phyloP scores from a whole-genome alignment of 2,329 filamentous ascomycete genomes.

The Hymenoscyphus fructigenus region DNA sequence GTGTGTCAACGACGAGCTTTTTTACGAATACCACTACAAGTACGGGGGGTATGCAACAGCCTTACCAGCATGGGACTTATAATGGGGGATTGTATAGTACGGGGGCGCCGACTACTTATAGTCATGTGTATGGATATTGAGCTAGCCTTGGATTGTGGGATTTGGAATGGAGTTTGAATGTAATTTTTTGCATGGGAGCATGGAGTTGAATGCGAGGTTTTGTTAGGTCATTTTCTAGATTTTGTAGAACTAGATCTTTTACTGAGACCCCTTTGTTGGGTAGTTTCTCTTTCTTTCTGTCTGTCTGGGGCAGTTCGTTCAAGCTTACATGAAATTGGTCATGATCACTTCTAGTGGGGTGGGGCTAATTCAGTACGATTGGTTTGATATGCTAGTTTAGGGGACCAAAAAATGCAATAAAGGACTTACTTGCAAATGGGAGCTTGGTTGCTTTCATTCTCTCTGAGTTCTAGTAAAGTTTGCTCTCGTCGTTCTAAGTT shows the following conservation, averaged over 20 bases:
- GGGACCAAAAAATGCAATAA: too few species aligned
- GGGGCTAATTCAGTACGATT: too few species aligned
- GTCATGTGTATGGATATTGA: conserved; percentile 9
- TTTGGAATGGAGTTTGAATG: background rate
- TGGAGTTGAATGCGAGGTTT: background rate
- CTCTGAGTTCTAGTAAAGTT: too few species aligned
- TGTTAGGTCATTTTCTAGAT: background rate
- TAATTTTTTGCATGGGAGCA: conserved; percentile 2
- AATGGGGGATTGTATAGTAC: conserved; percentile 10
- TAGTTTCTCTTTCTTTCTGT: background rate
- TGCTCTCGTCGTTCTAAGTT: too few species aligned
- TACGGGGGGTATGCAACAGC: background rate
- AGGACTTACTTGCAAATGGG: too few species aligned
- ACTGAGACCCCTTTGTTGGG: background rate
- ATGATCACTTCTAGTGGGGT: too few species aligned
- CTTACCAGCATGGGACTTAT: conserved; percentile 6
- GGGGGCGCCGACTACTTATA: background rate
- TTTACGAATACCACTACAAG: background rate
- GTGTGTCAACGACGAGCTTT: background rate
- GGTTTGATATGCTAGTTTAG: too few species aligned
- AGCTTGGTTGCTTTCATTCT: too few species aligned
- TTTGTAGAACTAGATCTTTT: background rate
- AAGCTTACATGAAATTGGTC: background rate
- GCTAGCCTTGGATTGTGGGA: background rate
- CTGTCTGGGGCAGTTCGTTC: background rate